A percentile compares a stretch with the other conserved stretches of the same genome.
phyloP scores from a whole-genome alignment of 441 rosid genomes.

The Pelargonium australe region DNA sequence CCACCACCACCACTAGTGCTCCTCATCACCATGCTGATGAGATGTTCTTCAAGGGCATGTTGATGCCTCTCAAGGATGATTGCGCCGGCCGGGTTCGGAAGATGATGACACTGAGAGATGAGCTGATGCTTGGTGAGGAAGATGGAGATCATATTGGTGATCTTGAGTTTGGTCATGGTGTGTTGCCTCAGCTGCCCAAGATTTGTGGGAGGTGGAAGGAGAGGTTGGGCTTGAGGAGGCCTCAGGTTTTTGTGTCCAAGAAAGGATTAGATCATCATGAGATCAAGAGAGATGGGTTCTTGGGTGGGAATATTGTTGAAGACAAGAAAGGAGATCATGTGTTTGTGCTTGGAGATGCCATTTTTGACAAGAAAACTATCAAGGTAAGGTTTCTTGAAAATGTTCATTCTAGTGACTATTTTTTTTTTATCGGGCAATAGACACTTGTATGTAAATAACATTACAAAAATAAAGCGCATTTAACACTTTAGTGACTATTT shows the following conservation, averaged over 20 bases:
- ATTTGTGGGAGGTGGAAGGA: conserved; percentile 74
- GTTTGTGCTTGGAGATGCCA: not conserved
- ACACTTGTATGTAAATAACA: no score
- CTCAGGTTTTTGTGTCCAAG: conserved; percentile 20
- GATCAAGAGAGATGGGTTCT: no score
- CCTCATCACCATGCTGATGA: conserved; percentile 47
- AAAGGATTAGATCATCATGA: conserved; percentile 9
- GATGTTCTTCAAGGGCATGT: conserved; percentile 69
- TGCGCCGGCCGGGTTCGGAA: conserved; percentile 27
- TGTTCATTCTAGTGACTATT: not conserved
- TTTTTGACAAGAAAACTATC: not conserved
- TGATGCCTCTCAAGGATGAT: conserved; percentile 60
- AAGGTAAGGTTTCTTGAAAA: not conserved
- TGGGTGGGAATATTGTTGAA: not conserved
- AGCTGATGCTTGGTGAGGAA: conserved; percentile 38
- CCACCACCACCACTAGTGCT: conserved; percentile 27
- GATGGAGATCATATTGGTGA: conserved; percentile 14
- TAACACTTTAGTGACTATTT: no score
- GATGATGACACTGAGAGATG: conserved; percentile 53
- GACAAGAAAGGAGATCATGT: not conserved
- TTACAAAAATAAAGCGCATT: no score
- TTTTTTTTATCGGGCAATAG: no score
- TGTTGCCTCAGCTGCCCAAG: conserved; percentile 28
- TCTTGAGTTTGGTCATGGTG: conserved; percentile 6
- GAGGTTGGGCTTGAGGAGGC: conserved; percentile 39